Evolutionary conservation across 176 grass and related monocot genomes (phyloP), one percentile per base, ranked within the genome.

Genomic region (Echinochloa phyllopogon): DNA sequence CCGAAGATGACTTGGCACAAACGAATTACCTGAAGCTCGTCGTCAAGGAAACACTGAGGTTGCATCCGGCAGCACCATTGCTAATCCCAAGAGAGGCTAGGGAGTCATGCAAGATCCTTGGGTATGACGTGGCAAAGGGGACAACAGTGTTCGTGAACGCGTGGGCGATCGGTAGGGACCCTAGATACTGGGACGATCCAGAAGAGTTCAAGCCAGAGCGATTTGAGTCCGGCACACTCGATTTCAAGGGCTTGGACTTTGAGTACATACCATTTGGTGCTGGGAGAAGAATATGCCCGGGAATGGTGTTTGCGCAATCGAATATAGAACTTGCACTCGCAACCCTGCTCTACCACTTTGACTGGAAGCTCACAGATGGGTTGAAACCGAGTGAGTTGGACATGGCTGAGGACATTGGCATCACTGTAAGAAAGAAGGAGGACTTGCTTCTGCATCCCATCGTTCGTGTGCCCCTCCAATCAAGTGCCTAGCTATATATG

Each of bases 221-320:
- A 9, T 86, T 86, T 16, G 65, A 71, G 27, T 5, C 3, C 3
- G 17, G 76, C 53, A 17, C 25, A 0, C 2, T 86, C 18, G 84
- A 86, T 1, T 86, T 50, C 1, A 86, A 86, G 13, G 84, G 84
- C 8, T 12, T 25, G 9, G 65, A 85, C 49, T 84, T 79, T 37
- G 65, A 80, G 40, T 89, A 23, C 49, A 44, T 75, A 29, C 68
- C 85, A 0, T 87, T 81, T 0, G 85, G 77, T 0, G 20, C 77
- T 0, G 85, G 85, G 0, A 38, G 85, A 5, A 74, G 85, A 2
- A 75, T 87, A 2, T 87, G 85, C 21, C 80, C 80, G 0, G 86
- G 86, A 0, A 82, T 79, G 9, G 13, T 6, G 10, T 88, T 88
- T 9, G 86, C 74, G 0, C 21, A 44, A 0, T 4, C 74, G 0